Conservation (phyloP, 352 stramenopile genomes). For the Pythium dissotocum region DNA sequence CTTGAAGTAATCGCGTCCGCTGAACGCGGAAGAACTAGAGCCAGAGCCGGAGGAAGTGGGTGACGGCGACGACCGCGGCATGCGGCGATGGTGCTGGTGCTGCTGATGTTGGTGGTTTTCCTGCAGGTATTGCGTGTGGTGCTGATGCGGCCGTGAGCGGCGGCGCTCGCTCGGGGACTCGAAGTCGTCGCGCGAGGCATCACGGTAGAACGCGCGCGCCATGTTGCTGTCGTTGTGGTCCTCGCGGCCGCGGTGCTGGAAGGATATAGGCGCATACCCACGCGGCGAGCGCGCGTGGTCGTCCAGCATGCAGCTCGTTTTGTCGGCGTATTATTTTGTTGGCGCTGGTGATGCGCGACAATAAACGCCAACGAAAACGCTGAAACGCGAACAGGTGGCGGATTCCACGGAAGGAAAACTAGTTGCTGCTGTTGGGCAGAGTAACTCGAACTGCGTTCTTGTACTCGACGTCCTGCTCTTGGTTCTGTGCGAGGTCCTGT, state of each 20-base stretch:
- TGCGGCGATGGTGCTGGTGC: constrained; percentile 2
- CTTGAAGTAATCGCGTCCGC: constrained; percentile 52
- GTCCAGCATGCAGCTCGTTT: neutral
- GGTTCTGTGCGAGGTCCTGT: neutral
- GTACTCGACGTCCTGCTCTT: neutral
- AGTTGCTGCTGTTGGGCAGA: neutral
- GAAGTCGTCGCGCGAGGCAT: neutral
- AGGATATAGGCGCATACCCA: neutral
- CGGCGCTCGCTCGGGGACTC: neutral
- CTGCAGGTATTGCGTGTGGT: neutral
- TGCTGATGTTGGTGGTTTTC: neutral
- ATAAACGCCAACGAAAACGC: constrained; percentile 7
- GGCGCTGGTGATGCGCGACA: neutral
- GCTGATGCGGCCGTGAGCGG: neutral
- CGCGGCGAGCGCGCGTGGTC: neutral
- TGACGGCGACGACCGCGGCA: neutral
- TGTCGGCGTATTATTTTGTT: neutral
- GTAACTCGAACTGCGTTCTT: neutral
- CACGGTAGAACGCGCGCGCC: neutral
- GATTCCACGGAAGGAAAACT: constrained; percentile 5
- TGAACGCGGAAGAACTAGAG: constrained; percentile 17
- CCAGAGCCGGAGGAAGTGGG: neutral
- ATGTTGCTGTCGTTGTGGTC: neutral
- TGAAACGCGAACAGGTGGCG: neutral
- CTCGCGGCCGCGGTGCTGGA: neutral